Evolutionary conservation across 257 asterid species (phyloP).

Genomic region (Thymus quinquecostatus): DNA sequence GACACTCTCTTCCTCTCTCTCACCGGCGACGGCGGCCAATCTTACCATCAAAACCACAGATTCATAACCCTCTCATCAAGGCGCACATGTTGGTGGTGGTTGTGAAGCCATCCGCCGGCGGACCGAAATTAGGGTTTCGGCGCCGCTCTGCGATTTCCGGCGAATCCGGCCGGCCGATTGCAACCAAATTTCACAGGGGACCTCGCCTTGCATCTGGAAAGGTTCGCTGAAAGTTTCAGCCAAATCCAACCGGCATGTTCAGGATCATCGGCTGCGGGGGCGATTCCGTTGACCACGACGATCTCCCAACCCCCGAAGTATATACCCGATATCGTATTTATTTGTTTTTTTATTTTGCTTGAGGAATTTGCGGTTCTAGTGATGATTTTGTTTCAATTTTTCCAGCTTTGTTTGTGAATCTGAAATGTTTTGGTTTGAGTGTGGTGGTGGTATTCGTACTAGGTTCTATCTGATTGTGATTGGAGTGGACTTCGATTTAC

Average conservation of each 20-base stretch:
- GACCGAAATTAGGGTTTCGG: too few species aligned
- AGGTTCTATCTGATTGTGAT: neutral
- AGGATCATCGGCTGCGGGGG: conserved; percentile 78
- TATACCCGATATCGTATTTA: neutral
- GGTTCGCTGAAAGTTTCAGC: too few species aligned
- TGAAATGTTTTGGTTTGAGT: neutral
- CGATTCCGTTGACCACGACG: conserved; percentile 65
- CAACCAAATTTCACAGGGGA: too few species aligned
- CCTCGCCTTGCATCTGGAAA: too few species aligned
- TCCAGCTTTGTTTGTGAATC: conserved; percentile 16
- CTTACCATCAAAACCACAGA: too few species aligned
- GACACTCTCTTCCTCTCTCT: too few species aligned
- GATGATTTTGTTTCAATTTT: neutral
- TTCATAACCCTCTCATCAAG: too few species aligned
- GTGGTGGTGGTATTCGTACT: neutral
- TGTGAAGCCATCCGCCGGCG: too few species aligned
- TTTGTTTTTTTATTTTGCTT: conserved; percentile 13
- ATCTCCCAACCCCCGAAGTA: conserved; percentile 61
- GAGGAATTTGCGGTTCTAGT: conserved; percentile 17
- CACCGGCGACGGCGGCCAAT: too few species aligned
- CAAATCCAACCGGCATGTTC: conserved; percentile 80
- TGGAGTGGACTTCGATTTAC: neutral
- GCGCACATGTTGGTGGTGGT: too few species aligned
- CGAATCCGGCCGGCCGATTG: too few species aligned
- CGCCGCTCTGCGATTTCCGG: too few species aligned